Base-by-base conservation (phyloP, 225 moss, liverwort and hornwort genomes). In the Marchantia polymorpha region DNA sequence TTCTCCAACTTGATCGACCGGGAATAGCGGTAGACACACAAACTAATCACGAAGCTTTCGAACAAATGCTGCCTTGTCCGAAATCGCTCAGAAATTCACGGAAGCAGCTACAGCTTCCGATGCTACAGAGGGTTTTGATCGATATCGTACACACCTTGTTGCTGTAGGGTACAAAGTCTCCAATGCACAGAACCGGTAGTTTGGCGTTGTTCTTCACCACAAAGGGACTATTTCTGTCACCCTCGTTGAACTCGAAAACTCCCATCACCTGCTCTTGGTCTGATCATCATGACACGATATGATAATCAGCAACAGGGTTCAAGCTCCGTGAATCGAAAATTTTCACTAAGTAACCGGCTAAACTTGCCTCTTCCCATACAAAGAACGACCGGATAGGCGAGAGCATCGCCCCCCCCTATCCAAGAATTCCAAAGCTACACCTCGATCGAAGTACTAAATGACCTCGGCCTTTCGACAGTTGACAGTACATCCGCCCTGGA, bases 111-210 rank as follows among this genome's bases (percentile, higher is more conserved):
- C 7, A 50, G 50, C 46, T n/a, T 23, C 50, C n/a, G 49, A 12
- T 22, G 29, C 27, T 12, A 26, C 65, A 13, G 8, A 26, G 12
- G 65, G 12, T 23, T 65, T 9, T 2, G 29, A 1, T 66, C 19
- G 19, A 20, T 7, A 46, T 53, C 6, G 31, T 4, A 39, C 78
- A 29, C 50, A 86, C 86, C 83, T 81, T 83, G 74, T 86, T 86
- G 11, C 72, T 84, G 51, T 87, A 87, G 0, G 87, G 87, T 65
- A 87, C 79, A 11, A 87, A 55, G 23, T 84, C 84, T n/a, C 87
- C 84, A 3, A 87, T 59, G 26, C 16, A 12, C 47, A 54, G 76
- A 9, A 19, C 7, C 31, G 29, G 4, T 15, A 4, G 6, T 7
- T 12, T 0, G 8, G 25, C 29, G 30, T 64, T 19, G 7, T 73